Evolutionary conservation across 768 basidiomycete species (phyloP).

Genomic region (Trametes villosa): DNA sequence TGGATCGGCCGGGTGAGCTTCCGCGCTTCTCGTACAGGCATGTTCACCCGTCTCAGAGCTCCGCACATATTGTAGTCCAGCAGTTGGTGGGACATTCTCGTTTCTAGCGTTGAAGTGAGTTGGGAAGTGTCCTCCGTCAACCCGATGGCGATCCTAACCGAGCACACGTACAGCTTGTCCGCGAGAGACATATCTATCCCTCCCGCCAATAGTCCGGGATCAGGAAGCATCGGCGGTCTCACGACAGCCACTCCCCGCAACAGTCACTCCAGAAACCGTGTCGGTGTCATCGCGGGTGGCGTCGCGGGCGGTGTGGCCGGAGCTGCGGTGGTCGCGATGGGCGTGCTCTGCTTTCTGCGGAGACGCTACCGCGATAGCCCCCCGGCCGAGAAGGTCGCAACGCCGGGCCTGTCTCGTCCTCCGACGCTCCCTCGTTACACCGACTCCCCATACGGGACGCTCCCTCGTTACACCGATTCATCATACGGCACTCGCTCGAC

Average conservation of each 20-base stretch:
- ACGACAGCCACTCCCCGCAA: too few species aligned
- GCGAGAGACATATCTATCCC: conserved; percentile 6
- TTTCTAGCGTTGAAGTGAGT: conserved; percentile 20
- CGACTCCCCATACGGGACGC: not conserved
- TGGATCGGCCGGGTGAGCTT: conserved; percentile 16
- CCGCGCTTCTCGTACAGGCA: too few species aligned
- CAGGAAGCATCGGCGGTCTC: too few species aligned
- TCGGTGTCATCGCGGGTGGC: conserved; percentile 17
- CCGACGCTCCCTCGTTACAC: conserved; percentile 13
- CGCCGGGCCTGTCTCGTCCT: not conserved
- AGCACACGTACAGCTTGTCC: not conserved
- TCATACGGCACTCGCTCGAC: not conserved
- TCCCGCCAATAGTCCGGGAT: not conserved
- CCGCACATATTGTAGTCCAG: conserved; percentile 4
- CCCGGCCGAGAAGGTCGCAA: conserved; percentile 1
- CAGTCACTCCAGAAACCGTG: too few species aligned
- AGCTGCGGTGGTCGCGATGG: conserved; percentile 2
- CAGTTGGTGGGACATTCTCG: conserved; percentile 18
- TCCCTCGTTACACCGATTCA: not conserved
- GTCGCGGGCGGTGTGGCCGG: conserved; percentile 11
- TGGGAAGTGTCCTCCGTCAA: not conserved
- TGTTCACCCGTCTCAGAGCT: too few species aligned
- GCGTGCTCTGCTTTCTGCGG: conserved; percentile 1
- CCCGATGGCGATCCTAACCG: not conserved
- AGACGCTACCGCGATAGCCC: not conserved